phyloP scores from a whole-genome alignment of 2,329 filamentous ascomycete species.

The Fusarium metavorans region DNA sequence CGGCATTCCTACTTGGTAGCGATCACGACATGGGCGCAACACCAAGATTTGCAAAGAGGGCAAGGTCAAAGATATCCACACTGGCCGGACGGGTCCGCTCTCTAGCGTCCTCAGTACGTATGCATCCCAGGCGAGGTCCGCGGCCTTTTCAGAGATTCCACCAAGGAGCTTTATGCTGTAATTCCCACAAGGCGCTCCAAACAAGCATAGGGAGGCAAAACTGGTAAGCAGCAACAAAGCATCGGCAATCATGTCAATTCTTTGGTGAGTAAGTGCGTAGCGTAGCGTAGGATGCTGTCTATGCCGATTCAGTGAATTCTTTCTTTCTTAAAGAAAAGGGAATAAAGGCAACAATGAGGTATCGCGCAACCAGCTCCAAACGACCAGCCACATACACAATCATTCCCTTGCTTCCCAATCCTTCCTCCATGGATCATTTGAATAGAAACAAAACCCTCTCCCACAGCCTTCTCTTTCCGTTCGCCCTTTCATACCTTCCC shows the following conservation, averaged over 20 bases:
- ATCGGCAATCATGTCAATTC: background rate
- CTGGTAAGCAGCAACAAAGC: background rate
- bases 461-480: slow-evolving; percentile 1
- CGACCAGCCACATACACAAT: slow-evolving; percentile 19
- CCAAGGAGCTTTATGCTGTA: background rate
- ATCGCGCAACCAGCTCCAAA: slow-evolving; percentile 34
- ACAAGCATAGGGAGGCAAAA: background rate
- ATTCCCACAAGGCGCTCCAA: background rate
- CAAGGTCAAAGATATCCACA: background rate
- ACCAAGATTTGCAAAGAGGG: background rate
- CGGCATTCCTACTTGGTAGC: background rate
- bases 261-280: background rate
- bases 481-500: background rate
- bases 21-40: background rate
- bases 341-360: slow-evolving; percentile 31
- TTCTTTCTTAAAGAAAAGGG: background rate
- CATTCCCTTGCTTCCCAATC: slow-evolving; percentile 4
- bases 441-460: slow-evolving; percentile 16
- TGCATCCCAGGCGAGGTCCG: slow-evolving; percentile 5
- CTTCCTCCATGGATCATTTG: slow-evolving; percentile 12
- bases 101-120: background rate
- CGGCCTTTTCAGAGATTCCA: background rate
- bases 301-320: slow-evolving; percentile 22
- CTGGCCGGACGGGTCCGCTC: slow-evolving; percentile 8
- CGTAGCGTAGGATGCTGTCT: slow-evolving; percentile 17